These are phyloP conservation scores for Inga laurina DNA, from an alignment of 306 rosid genomes.

Conservation along the genomic window DNA sequence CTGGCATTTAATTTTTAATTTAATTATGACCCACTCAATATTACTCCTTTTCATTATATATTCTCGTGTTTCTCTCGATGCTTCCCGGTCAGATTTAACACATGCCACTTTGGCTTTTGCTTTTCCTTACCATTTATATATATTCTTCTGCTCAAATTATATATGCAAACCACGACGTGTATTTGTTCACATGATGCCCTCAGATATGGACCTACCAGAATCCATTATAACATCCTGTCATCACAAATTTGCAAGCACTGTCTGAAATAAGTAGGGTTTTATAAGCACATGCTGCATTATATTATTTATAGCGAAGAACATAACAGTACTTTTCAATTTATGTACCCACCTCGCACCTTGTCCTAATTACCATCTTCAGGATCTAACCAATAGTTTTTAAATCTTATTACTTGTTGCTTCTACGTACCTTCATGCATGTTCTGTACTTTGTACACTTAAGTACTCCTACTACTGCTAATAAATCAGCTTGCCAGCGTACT, in stretches of 20 bases:
- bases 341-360: not conserved
- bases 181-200: conserved; percentile 59
- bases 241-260: not conserved
- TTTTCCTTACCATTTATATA: conserved; percentile 25
- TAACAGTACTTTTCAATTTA: not conserved
- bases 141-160: conserved; percentile 23
- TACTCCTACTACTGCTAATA: not conserved
- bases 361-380: not conserved
- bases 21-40: not conserved
- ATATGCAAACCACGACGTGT: conserved; percentile 29
- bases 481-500: no score
- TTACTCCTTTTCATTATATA: conserved; percentile 4
- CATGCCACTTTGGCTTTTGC: conserved; percentile 54
- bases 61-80: conserved; percentile 34
- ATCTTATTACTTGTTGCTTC: not conserved
- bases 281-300: not conserved
- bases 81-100: conserved; percentile 50
- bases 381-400: not conserved
- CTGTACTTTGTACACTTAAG: not conserved
- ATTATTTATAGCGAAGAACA: not conserved
- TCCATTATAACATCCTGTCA: not conserved
- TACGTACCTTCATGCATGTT: not conserved
- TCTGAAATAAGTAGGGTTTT: not conserved
- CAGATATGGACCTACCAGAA: conserved; percentile 45
- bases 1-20: no score